Percentiles rank a stretch among this genome's conserved stretches.
Evolutionary conservation across 208 protist species (phyloP).

Genomic region (Acanthamoeba triangularis): DNA sequence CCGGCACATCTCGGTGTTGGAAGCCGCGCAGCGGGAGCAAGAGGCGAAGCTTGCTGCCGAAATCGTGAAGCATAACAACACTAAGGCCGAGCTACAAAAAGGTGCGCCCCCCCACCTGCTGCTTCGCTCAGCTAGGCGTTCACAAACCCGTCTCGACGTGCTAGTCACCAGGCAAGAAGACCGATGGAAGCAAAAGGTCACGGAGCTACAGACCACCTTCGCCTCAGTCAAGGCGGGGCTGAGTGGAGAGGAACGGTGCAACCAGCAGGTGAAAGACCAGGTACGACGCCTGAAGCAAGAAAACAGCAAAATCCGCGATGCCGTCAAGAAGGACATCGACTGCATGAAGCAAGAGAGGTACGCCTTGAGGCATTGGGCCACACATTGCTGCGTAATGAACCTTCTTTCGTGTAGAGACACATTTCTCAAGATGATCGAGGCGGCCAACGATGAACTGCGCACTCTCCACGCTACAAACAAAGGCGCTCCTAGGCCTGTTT

Average conservation of each 20-base stretch:
- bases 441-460: conserved; percentile 3
- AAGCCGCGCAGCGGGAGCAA: not conserved
- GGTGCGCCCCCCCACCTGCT: not conserved
- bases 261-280: conserved; percentile 24
- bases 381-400: not conserved
- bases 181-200: conserved; percentile 54
- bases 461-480: not conserved
- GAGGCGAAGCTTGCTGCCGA: conserved; percentile 36
- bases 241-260: not conserved
- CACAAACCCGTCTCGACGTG: not conserved
- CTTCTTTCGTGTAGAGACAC: not conserved
- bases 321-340: not conserved
- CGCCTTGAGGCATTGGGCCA: not conserved
- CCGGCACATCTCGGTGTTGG: conserved; percentile 6
- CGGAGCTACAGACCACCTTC: conserved; percentile 11
- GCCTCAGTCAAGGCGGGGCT: conserved; percentile 4
- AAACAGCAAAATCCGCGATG: not conserved
- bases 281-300: not conserved
- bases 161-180: conserved; percentile 40
- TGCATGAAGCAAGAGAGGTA: not conserved
- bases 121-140: not conserved
- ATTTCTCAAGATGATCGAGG: conserved; percentile 5
- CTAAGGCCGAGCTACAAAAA: conserved; percentile 13
- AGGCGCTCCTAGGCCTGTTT: too few relatives aligned
- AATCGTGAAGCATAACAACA: not conserved